Conservation (phyloP, 2,329 filamentous ascomycete species). For the Pseudocercospora crystallina region DNA sequence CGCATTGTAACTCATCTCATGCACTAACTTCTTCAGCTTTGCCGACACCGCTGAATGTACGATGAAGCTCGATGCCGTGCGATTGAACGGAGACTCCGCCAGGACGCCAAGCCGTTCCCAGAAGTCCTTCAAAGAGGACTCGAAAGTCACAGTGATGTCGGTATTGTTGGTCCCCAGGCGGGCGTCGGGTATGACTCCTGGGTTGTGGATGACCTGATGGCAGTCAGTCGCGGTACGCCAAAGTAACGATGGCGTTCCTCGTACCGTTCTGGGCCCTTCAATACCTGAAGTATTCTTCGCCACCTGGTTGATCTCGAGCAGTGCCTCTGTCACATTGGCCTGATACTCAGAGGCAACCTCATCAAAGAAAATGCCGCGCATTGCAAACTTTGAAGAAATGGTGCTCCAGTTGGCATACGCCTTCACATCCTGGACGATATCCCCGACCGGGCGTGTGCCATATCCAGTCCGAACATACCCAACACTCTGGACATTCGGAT, state of each 20-base stretch:
- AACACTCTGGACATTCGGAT: slow-evolving; percentile 28
- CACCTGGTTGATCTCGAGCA: slow-evolving; percentile 17
- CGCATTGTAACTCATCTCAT: slow-evolving; percentile 13
- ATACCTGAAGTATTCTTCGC: slow-evolving; percentile 20
- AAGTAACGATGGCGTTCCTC: neutral
- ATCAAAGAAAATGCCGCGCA: slow-evolving; percentile 33
- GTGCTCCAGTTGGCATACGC: slow-evolving; percentile 27
- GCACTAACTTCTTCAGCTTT: slow-evolving; percentile 17
- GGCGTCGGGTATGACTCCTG: slow-evolving; percentile 21
- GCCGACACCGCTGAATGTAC: slow-evolving; percentile 22
- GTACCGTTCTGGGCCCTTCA: slow-evolving; percentile 14
- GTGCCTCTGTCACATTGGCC: slow-evolving; percentile 9
- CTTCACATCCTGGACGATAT: slow-evolving; percentile 23
- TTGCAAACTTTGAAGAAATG: slow-evolving; percentile 19
- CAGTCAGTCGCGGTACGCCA: neutral
- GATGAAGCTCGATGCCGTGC: slow-evolving; percentile 18
- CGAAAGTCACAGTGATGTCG: slow-evolving; percentile 26
- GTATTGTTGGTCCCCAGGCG: slow-evolving; percentile 13
- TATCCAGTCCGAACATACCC: slow-evolving; percentile 30
- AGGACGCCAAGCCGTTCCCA: slow-evolving; percentile 5
- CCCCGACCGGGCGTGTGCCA: slow-evolving; percentile 17
- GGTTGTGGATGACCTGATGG: slow-evolving; percentile 26
- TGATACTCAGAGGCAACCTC: slow-evolving; percentile 23
- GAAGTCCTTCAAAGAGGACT: slow-evolving; percentile 21
- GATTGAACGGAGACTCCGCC: slow-evolving; percentile 13